phyloP scores from a whole-genome alignment of 306 rosid species.

The Pachyrhizus erosus region DNA sequence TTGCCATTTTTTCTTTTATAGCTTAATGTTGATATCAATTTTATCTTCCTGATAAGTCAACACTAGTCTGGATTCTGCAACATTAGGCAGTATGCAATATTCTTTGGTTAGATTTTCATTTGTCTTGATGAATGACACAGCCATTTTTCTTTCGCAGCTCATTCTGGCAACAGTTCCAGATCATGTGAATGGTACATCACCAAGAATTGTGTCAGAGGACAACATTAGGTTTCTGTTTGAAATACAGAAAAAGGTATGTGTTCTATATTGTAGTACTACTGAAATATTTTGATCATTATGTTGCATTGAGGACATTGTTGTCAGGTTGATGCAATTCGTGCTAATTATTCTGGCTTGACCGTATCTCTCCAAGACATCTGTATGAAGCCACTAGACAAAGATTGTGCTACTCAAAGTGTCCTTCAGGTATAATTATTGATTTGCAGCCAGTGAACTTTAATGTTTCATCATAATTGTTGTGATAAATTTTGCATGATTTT shows the following conservation, averaged over 20 bases:
- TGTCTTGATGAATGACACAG: slow-evolving; percentile 33
- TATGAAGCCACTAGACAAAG: slow-evolving; percentile 93
- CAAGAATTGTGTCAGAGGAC: slow-evolving; percentile 82
- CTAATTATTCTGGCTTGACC: slow-evolving; percentile 73
- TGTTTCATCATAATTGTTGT: slow-evolving; percentile 24
- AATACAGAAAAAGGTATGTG: slow-evolving; percentile 80
- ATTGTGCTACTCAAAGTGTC: slow-evolving; percentile 94
- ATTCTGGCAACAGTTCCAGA: slow-evolving; percentile 83
- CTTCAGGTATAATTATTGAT: slow-evolving; percentile 71
- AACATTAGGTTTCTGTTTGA: slow-evolving; percentile 88
- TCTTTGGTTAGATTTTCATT: slow-evolving; percentile 15
- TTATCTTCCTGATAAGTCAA: slow-evolving; percentile 18
- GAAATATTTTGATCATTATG: slow-evolving; percentile 38
- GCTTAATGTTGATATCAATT: slow-evolving; percentile 29
- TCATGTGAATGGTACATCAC: slow-evolving; percentile 58
- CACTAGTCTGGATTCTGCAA: slow-evolving; percentile 19
- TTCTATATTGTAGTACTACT: slow-evolving; percentile 37
- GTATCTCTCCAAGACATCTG: slow-evolving; percentile 87
- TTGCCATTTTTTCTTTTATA: slow-evolving; percentile 19
- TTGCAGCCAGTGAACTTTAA: slow-evolving; percentile 15
- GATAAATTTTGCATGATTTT: slow-evolving; percentile 36
- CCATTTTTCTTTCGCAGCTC: slow-evolving; percentile 56
- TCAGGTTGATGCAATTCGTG: slow-evolving; percentile 85
- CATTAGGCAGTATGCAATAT: slow-evolving; percentile 21
- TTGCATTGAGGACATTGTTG: slow-evolving; percentile 44